These are phyloP conservation scores for Phytophthora brassicae DNA, from an alignment of 352 stramenopile genomes.

Conservation along the genomic window DNA sequence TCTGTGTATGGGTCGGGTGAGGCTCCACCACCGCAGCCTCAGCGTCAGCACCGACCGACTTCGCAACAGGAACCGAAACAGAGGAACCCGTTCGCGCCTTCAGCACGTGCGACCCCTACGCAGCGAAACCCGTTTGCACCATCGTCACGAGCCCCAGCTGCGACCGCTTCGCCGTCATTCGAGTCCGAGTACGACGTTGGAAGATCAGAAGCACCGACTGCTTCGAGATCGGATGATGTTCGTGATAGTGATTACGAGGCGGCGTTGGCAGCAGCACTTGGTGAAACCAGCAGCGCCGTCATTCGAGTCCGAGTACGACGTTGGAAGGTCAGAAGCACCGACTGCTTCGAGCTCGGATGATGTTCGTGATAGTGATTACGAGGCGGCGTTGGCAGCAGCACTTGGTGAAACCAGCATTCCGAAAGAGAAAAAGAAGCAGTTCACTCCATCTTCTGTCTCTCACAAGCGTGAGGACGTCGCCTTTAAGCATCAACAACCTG, in stretches of 20 bases:
- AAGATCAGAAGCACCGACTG: conserved; percentile 12
- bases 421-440: conserved; percentile 21
- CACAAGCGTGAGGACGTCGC: not conserved
- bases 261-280: conserved; percentile 30
- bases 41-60: conserved; percentile 31
- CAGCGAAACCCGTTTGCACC: conserved; percentile 47
- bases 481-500: conserved; percentile 4
- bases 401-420: conserved; percentile 33
- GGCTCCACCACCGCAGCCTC: conserved; percentile 2
- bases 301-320: conserved; percentile 31
- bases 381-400: conserved; percentile 32
- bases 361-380: conserved; percentile 37
- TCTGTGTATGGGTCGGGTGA: conserved; percentile 52
- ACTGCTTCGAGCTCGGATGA: conserved; percentile 19
- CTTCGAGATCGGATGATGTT: conserved; percentile 17
- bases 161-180: conserved; percentile 8
- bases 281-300: conserved; percentile 25
- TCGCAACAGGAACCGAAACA: conserved; percentile 33
- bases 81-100: conserved; percentile 32
- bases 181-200: conserved; percentile 32
- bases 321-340: conserved; percentile 11
- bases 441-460: not conserved
- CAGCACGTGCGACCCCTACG: conserved; percentile 18
- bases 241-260: conserved; percentile 41
- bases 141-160: conserved; percentile 15